Base-by-base conservation (phyloP, 805 yeast genomes). In the Wickerhamiella cacticola region DNA sequence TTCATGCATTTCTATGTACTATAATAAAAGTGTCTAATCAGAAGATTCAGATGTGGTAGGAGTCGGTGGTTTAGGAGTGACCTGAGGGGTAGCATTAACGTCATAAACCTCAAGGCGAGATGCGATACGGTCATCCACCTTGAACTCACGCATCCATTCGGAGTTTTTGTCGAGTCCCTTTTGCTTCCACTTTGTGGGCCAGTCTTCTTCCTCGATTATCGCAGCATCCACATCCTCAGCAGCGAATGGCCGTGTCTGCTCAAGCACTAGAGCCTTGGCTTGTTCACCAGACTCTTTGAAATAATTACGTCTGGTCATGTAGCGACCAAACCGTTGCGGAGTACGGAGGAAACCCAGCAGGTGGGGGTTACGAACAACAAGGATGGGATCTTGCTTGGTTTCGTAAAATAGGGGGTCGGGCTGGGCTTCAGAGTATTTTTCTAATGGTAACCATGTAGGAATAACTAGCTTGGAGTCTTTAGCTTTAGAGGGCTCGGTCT, bases 101-200 rank as follows among this genome's bases (percentile, higher is more conserved):
- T 56, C 56, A 52, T 62, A 67, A 3, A 66, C 63, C 21, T 47
- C 24, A 46, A 85, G 60, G 48, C 75, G 64, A 21, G 64, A 60
- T 9, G 72, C 63, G 15, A 89, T 76, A 51, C 95, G 68, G 7
- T 75, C 76, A 59, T 89, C 97, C 24, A 75, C 75, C 6, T 60
- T 68, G 41, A 88, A 67, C 23, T 81, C 88, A 58, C 78, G 78
- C 48, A 80, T 78, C 98, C 98, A 89, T 61, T 89, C 96, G 53
- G 94, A 81, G 35, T 75, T 67, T 54, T 77, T 80, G 46, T 76
- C 82, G 41, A 64, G 61, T n/a, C 95, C 95, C 50, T 71, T 73
- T 54, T 77, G 72, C 28, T 84, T 82, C 95, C 96, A 89, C 50
- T 73, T 72, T 48, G 28, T 63, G 12, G 96, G 95, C 96, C 96